Percentiles rank a stretch among this genome's conserved stretches.
Evolutionary conservation across 148 eudicot species (phyloP).

Genomic region (Fagopyrum homotropicum): DNA sequence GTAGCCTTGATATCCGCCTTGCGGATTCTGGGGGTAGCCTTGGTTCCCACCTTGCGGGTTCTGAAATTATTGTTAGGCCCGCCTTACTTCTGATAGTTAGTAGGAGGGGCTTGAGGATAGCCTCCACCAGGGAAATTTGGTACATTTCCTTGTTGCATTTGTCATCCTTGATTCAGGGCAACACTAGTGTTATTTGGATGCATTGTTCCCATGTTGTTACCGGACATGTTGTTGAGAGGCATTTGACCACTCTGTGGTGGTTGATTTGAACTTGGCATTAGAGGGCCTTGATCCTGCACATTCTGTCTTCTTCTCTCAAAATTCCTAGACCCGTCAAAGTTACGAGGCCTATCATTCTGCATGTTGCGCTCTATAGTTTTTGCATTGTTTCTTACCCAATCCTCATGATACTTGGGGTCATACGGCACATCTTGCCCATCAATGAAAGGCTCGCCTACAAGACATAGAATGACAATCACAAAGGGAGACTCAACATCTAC

Average conservation of each 20-base stretch:
- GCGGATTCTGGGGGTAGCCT: not conserved
- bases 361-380: constrained; percentile 80
- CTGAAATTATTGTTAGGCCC: not conserved
- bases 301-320: constrained; percentile 66
- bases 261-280: not conserved
- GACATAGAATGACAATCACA: not conserved
- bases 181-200: not conserved
- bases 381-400: constrained; percentile 92
- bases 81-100: not conserved
- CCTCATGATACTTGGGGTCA: constrained; percentile 93
- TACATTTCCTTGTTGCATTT: constrained; percentile 13
- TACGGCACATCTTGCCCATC: constrained; percentile 89
- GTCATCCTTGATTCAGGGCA: constrained; percentile 18
- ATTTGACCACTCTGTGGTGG: not conserved
- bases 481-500: not conserved
- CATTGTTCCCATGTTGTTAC: constrained; percentile 15
- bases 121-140: constrained; percentile 12
- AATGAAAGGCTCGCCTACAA: constrained; percentile 90
- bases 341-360: constrained; percentile 89
- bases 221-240: constrained; percentile 19
- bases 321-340: constrained; percentile 77
- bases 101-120: not conserved
- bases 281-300: constrained; percentile 18
- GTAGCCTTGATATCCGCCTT: too few relatives aligned
- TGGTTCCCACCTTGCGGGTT: not conserved